Conservation (phyloP, 257 asterid species). For the Solanum ahanhuiri region DNA sequence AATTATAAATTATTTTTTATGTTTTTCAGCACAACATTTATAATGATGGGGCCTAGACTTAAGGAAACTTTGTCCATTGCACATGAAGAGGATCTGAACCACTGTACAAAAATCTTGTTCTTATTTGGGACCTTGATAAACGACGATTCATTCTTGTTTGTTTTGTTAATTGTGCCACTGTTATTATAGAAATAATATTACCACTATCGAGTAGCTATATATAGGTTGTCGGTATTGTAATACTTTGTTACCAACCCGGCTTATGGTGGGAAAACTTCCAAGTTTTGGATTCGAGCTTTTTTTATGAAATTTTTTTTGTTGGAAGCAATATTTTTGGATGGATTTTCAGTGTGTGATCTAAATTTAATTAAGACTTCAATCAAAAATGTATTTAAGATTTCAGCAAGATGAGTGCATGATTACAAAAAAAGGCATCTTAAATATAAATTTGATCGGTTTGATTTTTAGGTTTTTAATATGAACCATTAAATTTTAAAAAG, state of each 20-base stretch:
- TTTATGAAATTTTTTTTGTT: too few relatives aligned
- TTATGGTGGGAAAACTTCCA: too few relatives aligned
- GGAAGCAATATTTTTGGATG: too few relatives aligned
- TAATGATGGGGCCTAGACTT: conserved; percentile 7
- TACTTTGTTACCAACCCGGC: too few relatives aligned
- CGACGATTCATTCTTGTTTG: conserved; percentile 26
- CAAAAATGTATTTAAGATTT: too few relatives aligned
- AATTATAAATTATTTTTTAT: not conserved
- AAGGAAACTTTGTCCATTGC: conserved; percentile 7
- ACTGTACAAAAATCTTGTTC: conserved; percentile 15
- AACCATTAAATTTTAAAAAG: too few relatives aligned
- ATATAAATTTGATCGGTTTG: too few relatives aligned
- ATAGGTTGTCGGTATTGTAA: not conserved
- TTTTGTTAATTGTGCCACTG: conserved; percentile 17
- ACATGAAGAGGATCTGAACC: conserved; percentile 28
- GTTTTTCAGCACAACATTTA: not conserved
- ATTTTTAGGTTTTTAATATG: too few relatives aligned
- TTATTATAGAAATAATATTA: not conserved
- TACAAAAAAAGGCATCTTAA: too few relatives aligned
- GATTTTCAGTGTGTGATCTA: not conserved
- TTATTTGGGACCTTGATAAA: conserved; percentile 5
- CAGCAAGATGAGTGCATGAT: too few relatives aligned
- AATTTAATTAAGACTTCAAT: too few relatives aligned
- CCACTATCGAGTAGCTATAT: not conserved
- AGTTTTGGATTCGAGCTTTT: too few relatives aligned